Conservation (phyloP, 2,329 filamentous ascomycete species). For the Pseudogymnoascus sp. region DNA sequence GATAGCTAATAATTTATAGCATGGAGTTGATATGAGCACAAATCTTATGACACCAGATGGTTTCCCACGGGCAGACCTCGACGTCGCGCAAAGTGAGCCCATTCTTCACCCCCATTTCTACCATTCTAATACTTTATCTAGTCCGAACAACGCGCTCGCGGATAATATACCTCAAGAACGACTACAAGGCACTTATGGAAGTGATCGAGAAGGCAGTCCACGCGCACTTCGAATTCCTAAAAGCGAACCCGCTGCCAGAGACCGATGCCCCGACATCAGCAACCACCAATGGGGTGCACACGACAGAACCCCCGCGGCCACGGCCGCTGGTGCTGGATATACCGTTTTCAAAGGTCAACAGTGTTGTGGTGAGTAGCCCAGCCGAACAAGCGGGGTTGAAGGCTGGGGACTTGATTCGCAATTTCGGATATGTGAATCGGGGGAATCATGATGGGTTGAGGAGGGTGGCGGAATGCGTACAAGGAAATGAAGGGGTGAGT, state of each 20-base stretch:
- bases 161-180: conserved; percentile 84
- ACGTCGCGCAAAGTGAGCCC: conserved; percentile 78
- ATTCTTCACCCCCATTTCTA: neutral
- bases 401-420: conserved; percentile 70
- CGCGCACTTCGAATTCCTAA: conserved; percentile 71
- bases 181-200: conserved; percentile 84
- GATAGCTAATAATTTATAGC: conserved; percentile 42
- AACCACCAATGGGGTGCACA: conserved; percentile 17
- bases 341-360: conserved; percentile 86
- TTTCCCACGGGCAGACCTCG: conserved; percentile 85
- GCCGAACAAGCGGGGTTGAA: conserved; percentile 75
- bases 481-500: conserved; percentile 81
- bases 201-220: conserved; percentile 80
- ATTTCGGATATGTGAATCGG: conserved; percentile 76
- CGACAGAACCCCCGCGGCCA: conserved; percentile 28
- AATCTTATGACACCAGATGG: conserved; percentile 80
- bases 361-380: conserved; percentile 67
- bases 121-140: conserved; percentile 29
- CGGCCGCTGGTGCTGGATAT: conserved; percentile 36
- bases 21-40: conserved; percentile 89
- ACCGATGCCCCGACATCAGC: conserved; percentile 18
- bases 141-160: conserved; percentile 87
- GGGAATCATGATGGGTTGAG: conserved; percentile 78
- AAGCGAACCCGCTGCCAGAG: conserved; percentile 35
- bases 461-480: conserved; percentile 82